phyloP scores from a whole-genome alignment of 257 asterid genomes.

The Striga asiatica region DNA sequence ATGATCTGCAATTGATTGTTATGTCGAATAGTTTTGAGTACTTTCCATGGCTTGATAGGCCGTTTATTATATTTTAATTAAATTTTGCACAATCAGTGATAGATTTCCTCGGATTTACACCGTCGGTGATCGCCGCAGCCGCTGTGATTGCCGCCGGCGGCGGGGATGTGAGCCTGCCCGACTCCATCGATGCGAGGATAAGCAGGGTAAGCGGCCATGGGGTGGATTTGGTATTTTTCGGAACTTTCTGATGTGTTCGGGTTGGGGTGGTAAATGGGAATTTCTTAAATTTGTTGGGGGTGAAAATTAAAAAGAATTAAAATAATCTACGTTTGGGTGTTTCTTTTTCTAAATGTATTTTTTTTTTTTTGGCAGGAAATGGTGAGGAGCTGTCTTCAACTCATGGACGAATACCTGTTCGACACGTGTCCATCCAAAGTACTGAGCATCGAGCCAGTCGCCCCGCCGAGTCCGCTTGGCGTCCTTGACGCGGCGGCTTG shows the following conservation, averaged over 20 bases:
- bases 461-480: slow-evolving; percentile 49
- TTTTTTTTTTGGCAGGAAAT: slow-evolving; percentile 28
- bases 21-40: no score
- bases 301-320: no score
- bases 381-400: slow-evolving; percentile 57
- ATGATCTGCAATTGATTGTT: no score
- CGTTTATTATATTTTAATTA: neutral
- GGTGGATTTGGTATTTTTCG: neutral
- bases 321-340: no score
- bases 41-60: no score
- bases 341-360: neutral
- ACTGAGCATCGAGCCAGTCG: slow-evolving; percentile 13
- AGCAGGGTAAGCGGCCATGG: slow-evolving; percentile 29
- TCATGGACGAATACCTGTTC: slow-evolving; percentile 40
- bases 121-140: slow-evolving; percentile 51
- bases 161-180: slow-evolving; percentile 13
- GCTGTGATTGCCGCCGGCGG: slow-evolving; percentile 43
- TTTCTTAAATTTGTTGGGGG: slow-evolving; percentile 2
- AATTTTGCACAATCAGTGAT: slow-evolving; percentile 24
- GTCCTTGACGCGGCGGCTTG: slow-evolving; percentile 54
- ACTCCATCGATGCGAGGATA: slow-evolving; percentile 24
- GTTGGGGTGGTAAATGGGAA: no score
- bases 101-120: slow-evolving; percentile 29
- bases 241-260: slow-evolving; percentile 1
- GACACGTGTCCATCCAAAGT: slow-evolving; percentile 42